These are phyloP conservation scores for slime mould (Dictyostelium discoideum) DNA, from an alignment of 78 protist genomes.

Conservation along the genomic window DNA sequence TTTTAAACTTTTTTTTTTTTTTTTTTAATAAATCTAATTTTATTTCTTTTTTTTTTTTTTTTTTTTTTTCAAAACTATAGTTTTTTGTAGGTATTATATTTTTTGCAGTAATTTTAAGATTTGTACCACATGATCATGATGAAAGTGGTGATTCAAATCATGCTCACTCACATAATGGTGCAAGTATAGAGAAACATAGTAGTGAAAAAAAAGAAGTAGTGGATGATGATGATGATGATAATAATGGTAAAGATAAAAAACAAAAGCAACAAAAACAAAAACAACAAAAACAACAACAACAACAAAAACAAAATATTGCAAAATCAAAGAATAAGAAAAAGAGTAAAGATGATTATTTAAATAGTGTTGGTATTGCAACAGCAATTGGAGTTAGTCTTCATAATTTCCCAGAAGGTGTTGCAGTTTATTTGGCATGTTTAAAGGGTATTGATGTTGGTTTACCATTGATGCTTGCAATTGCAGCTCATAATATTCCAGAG, in stretches of 20 bases:
- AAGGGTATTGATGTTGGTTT: constrained; percentile 79
- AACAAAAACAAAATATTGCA: not conserved
- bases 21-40: not conserved
- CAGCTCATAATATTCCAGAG: constrained; percentile 87
- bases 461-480: constrained; percentile 83
- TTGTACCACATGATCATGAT: constrained; percentile 74
- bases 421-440: constrained; percentile 80
- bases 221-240: not conserved
- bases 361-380: constrained; percentile 69
- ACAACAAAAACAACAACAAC: not conserved
- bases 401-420: constrained; percentile 88
- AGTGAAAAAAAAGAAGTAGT: not conserved
- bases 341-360: constrained; percentile 32
- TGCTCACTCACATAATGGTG: constrained; percentile 5
- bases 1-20: not conserved
- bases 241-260: constrained; percentile 11
- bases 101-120: constrained; percentile 46
- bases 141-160: constrained; percentile 25
- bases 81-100: constrained; percentile 77
- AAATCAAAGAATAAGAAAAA: constrained; percentile 21
- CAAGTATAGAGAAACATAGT: not conserved
- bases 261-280: not conserved
- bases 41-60: not conserved
- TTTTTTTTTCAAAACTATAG: not conserved
- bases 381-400: constrained; percentile 81